Conservation (phyloP, 2,329 filamentous ascomycete genomes). For the Aspergillus flavus region DNA sequence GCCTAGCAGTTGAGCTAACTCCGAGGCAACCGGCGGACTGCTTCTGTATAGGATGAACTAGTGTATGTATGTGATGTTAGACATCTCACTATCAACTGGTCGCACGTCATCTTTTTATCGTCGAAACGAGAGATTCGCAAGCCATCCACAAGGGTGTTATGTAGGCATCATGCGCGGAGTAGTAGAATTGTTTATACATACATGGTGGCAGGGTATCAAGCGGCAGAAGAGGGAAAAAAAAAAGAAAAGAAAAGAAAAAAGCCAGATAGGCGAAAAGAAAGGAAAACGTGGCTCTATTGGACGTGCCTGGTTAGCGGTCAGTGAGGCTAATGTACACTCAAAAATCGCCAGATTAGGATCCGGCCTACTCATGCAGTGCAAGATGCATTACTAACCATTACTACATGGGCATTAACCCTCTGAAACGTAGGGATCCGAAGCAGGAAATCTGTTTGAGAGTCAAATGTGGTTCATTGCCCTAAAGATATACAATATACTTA, state of each 20-base stretch:
- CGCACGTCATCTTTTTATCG: neutral
- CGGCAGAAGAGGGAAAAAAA: neutral
- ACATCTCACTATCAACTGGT: constrained; percentile 8
- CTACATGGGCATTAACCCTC: neutral
- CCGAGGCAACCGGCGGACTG: neutral
- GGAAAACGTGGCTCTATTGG: constrained; percentile 1
- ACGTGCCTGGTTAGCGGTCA: neutral
- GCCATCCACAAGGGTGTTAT: constrained; percentile 4
- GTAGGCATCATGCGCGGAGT: neutral
- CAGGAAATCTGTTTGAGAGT: neutral
- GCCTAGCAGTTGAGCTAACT: constrained; percentile 2
- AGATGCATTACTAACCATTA: constrained; percentile 4
- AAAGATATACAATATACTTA: neutral
- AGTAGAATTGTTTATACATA: neutral
- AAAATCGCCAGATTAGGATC: constrained; percentile 12
- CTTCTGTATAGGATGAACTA: neutral
- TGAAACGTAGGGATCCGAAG: neutral
- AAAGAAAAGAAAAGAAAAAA: neutral
- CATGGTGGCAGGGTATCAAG: neutral
- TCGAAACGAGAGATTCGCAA: constrained; percentile 5
- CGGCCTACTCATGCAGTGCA: constrained; percentile 14
- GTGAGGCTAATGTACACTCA: constrained; percentile 13
- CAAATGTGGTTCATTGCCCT: neutral
- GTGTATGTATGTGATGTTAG: constrained; percentile 17
- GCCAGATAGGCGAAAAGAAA: neutral